These are phyloP conservation scores for Pythium monospermum DNA, from an alignment of 352 stramenopile species.

Conservation along the genomic window DNA sequence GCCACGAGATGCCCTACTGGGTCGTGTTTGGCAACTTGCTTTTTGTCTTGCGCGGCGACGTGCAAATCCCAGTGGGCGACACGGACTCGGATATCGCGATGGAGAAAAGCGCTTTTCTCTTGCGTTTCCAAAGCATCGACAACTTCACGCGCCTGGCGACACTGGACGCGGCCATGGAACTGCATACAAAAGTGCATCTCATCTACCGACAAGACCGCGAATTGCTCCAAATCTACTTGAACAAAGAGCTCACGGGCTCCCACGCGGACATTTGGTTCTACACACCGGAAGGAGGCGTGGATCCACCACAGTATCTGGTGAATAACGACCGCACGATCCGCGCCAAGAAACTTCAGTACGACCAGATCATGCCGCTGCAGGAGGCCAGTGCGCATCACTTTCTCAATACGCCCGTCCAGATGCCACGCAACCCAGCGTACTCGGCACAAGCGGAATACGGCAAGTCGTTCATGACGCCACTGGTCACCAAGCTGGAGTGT, in stretches of 20 bases:
- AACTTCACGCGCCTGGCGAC: conserved; percentile 49
- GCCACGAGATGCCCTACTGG: conserved; percentile 58
- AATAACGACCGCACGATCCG: conserved; percentile 71
- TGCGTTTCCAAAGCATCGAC: conserved; percentile 37
- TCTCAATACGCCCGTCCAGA: conserved; percentile 41
- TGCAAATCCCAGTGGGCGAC: conserved; percentile 61
- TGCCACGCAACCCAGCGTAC: conserved; percentile 55
- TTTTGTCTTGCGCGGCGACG: conserved; percentile 64
- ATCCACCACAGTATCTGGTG: conserved; percentile 47
- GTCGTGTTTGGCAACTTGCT: conserved; percentile 68
- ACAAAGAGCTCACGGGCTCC: conserved; percentile 36
- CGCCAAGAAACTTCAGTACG: conserved; percentile 53
- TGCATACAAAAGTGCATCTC: conserved; percentile 42
- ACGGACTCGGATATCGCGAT: conserved; percentile 79
- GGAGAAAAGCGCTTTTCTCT: conserved; percentile 48
- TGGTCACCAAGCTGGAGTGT: conserved; percentile 71
- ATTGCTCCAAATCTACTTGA: conserved; percentile 63
- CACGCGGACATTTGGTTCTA: conserved; percentile 83
- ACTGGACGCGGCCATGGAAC: conserved; percentile 39
- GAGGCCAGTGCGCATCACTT: conserved; percentile 40
- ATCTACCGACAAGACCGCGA: conserved; percentile 51
- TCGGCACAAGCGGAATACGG: conserved; percentile 67
- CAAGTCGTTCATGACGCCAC: conserved; percentile 56
- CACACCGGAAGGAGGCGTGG: conserved; percentile 36
- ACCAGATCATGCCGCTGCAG: conserved; percentile 56